Conservation (phyloP, 352 stramenopile species). For the Pythium monospermum region DNA sequence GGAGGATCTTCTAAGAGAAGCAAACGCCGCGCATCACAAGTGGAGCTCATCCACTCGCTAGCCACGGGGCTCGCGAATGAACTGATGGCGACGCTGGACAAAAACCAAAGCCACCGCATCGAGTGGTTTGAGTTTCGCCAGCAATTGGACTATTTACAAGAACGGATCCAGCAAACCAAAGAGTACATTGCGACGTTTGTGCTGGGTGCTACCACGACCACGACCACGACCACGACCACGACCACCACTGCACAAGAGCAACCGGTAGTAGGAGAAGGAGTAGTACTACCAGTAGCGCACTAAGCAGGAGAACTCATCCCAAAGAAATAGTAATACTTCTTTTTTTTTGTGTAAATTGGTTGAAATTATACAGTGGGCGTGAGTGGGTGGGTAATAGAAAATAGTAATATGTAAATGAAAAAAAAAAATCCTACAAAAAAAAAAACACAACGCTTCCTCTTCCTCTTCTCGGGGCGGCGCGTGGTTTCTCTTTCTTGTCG, state of each 20-base stretch:
- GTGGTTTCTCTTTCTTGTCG: constrained; percentile 1
- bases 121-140: constrained; percentile 76
- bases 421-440: no score
- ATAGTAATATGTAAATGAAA: no score
- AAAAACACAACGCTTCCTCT: no score
- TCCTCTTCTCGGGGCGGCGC: background rate
- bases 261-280: no score
- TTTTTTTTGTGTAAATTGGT: no score
- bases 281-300: background rate
- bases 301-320: no score
- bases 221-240: no score
- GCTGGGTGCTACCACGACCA: background rate
- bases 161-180: constrained; percentile 46
- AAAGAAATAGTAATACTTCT: no score
- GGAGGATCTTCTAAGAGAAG: background rate
- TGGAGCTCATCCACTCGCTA: constrained; percentile 31
- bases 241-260: no score
- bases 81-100: constrained; percentile 49
- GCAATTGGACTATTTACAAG: constrained; percentile 65
- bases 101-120: constrained; percentile 49
- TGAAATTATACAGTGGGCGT: no score
- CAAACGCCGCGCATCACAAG: constrained; percentile 24
- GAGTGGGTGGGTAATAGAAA: no score
- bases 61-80: constrained; percentile 46
- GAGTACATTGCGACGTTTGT: constrained; percentile 33